Evolutionary conservation across 75 land plant genomes (phyloP).

Genomic region (Adiantum capillusveneris): DNA sequence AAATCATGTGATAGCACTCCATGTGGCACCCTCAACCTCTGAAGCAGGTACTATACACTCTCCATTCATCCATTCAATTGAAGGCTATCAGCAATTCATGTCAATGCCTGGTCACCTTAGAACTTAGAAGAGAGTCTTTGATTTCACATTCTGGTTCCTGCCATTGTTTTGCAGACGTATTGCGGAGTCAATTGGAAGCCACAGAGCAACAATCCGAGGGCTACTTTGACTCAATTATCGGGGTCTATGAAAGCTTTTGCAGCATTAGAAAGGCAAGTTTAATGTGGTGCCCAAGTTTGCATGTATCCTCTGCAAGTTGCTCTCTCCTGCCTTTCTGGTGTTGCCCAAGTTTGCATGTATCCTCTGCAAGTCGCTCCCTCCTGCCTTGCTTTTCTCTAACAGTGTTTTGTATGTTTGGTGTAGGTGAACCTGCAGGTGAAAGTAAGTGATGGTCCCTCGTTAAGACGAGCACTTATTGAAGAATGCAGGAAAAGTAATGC

Average conservation of each 20-base stretch:
- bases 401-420: slow-evolving; percentile 2
- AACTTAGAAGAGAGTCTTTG: neutral
- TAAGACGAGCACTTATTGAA: slow-evolving; percentile 39
- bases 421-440: slow-evolving; percentile 52
- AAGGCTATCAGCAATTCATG: neutral
- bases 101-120: neutral
- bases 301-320: neutral
- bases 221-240: slow-evolving; percentile 37
- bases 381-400: slow-evolving; percentile 3
- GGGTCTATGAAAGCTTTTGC: slow-evolving; percentile 62
- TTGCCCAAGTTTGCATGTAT: too few relatives aligned
- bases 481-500: slow-evolving; percentile 36
- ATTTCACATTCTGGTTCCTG: too few relatives aligned
- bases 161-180: slow-evolving; percentile 5
- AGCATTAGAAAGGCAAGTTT: slow-evolving; percentile 50
- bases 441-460: slow-evolving; percentile 41
- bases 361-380: slow-evolving; percentile 2
- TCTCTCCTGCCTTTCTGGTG: neutral
- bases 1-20: slow-evolving; percentile 47
- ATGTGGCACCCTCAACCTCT: slow-evolving; percentile 19
- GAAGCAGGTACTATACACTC: neutral
- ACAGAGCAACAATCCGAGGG: slow-evolving; percentile 25
- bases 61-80: neutral
- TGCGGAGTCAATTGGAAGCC: slow-evolving; percentile 4
- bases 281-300: neutral